Percentiles rank a stretch among this genome's conserved stretches.
phyloP scores from a whole-genome alignment of 306 rosid genomes.

The Phaseolus lunatus region DNA sequence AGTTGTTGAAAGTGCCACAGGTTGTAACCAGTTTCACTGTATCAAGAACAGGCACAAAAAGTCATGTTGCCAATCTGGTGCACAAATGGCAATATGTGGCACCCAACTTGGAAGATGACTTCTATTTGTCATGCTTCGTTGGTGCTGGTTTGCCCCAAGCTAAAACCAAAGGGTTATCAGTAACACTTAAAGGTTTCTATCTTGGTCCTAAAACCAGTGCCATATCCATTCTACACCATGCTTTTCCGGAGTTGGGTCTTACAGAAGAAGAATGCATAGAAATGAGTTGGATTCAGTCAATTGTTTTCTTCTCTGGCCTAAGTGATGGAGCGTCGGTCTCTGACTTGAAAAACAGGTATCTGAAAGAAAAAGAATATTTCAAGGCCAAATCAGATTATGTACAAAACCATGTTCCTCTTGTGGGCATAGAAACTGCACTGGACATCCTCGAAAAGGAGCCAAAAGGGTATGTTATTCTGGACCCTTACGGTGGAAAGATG shows the following conservation, averaged over 20 bases:
- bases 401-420: constrained; percentile 47
- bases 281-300: constrained; percentile 84
- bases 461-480: constrained; percentile 63
- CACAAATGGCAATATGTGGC: constrained; percentile 77
- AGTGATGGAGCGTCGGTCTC: constrained; percentile 48
- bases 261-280: constrained; percentile 61
- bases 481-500: constrained; percentile 82
- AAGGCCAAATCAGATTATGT: constrained; percentile 84
- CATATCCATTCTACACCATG: constrained; percentile 46
- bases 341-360: constrained; percentile 61
- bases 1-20: constrained; percentile 60
- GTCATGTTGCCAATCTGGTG: constrained; percentile 55
- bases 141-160: constrained; percentile 73
- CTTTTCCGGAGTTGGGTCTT: constrained; percentile 60
- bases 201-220: constrained; percentile 54
- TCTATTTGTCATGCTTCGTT: constrained; percentile 69
- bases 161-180: constrained; percentile 53
- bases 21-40: constrained; percentile 57
- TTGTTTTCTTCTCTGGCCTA: constrained; percentile 70
- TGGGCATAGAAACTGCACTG: constrained; percentile 56
- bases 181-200: constrained; percentile 64
- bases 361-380: constrained; percentile 58
- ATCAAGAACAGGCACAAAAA: constrained; percentile 57
- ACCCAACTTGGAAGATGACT: constrained; percentile 60
- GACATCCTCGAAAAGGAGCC: constrained; percentile 65